Percentiles rank a stretch among this genome's conserved stretches.
These are phyloP conservation scores for Aaosphaeria arxii DNA, from an alignment of 2,329 filamentous ascomycete genomes.

Conservation along the genomic window DNA sequence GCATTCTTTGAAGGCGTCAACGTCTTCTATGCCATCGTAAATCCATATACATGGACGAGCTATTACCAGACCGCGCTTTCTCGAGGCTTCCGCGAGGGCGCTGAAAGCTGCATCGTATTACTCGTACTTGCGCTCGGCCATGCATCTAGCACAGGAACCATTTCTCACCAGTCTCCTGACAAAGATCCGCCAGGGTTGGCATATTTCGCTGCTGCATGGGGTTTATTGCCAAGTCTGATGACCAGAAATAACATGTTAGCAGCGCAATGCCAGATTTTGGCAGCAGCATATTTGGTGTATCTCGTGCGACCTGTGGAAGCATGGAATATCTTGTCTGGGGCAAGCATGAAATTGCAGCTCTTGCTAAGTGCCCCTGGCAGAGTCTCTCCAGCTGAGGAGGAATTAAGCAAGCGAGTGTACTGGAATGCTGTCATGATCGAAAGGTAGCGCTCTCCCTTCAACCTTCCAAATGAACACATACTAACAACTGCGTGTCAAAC, in stretches of 20 bases:
- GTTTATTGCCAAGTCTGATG: slow-evolving; percentile 73
- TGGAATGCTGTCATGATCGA: slow-evolving; percentile 83
- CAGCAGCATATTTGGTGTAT: slow-evolving; percentile 80
- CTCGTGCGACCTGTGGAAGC: slow-evolving; percentile 78
- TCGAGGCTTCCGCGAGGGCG: slow-evolving; percentile 72
- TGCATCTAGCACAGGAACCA: slow-evolving; percentile 72
- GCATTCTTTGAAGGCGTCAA: slow-evolving; percentile 81
- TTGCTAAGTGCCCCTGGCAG: slow-evolving; percentile 71
- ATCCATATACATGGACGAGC: slow-evolving; percentile 74
- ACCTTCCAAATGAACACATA: not conserved
- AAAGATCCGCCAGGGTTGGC: slow-evolving; percentile 72
- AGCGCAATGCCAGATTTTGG: slow-evolving; percentile 76
- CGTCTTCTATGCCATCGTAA: slow-evolving; percentile 82
- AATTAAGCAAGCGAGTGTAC: slow-evolving; percentile 74
- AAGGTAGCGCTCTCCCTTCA: slow-evolving; percentile 37
- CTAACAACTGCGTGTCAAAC: not conserved
- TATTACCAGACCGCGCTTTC: slow-evolving; percentile 74
- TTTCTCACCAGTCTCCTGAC: slow-evolving; percentile 66
- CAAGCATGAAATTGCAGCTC: slow-evolving; percentile 77
- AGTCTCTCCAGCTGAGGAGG: slow-evolving; percentile 67
- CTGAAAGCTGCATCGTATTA: slow-evolving; percentile 78
- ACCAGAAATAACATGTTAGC: slow-evolving; percentile 75
- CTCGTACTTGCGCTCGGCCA: slow-evolving; percentile 75
- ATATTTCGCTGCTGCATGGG: slow-evolving; percentile 80
- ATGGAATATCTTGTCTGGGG: slow-evolving; percentile 76